phyloP scores from a whole-genome alignment of 768 basidiomycete genomes.

The Baorangia bicolor region DNA sequence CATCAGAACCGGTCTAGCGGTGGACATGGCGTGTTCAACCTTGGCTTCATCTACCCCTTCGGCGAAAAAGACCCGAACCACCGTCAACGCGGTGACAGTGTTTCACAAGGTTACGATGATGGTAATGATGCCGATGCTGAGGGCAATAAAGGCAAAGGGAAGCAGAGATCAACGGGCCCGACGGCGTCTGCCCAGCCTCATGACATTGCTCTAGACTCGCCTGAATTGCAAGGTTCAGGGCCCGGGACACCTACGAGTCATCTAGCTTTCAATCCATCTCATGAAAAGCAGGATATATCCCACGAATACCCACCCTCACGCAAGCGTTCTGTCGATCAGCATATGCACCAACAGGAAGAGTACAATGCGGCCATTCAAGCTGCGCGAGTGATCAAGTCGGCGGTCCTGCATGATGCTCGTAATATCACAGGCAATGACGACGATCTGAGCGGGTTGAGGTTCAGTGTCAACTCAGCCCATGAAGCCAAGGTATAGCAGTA shows the following conservation, averaged over 20 bases:
- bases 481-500: slow-evolving; percentile 60
- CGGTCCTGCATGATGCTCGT: slow-evolving; percentile 73
- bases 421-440: slow-evolving; percentile 57
- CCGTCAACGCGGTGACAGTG: slow-evolving; percentile 29
- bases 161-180: slow-evolving; percentile 13
- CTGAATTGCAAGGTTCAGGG: slow-evolving; percentile 8
- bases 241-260: slow-evolving; percentile 9
- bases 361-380: slow-evolving; percentile 49
- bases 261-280: slow-evolving; percentile 1
- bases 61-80: slow-evolving; percentile 44
- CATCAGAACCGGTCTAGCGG: slow-evolving; percentile 33
- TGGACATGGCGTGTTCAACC: slow-evolving; percentile 43
- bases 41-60: slow-evolving; percentile 33
- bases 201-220: slow-evolving; percentile 7
- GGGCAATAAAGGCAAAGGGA: slow-evolving; percentile 32
- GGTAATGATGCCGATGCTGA: slow-evolving; percentile 34
- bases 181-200: slow-evolving; percentile 1
- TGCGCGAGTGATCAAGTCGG: slow-evolving; percentile 65
- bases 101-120: slow-evolving; percentile 24
- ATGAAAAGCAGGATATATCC: slow-evolving; percentile 3
- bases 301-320: slow-evolving; percentile 44
- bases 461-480: slow-evolving; percentile 53
- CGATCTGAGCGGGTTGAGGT: slow-evolving; percentile 42
- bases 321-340: slow-evolving; percentile 19
- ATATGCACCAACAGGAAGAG: slow-evolving; percentile 30